These are phyloP conservation scores for Solanum commersonii DNA, from an alignment of 257 asterid genomes.

Conservation along the genomic window DNA sequence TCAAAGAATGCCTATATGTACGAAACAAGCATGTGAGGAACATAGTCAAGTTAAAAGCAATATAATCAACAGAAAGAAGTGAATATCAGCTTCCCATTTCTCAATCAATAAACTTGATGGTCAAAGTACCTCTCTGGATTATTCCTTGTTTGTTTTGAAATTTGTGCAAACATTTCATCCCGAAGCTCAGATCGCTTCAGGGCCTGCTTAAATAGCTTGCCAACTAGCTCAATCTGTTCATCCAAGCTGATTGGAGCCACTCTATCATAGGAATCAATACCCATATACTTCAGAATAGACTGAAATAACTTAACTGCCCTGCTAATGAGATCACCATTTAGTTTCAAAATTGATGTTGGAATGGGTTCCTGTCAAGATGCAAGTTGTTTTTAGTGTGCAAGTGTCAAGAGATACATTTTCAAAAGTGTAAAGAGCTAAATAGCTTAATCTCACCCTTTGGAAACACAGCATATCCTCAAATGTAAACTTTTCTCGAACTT, in stretches of 20 bases:
- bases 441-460: conserved; percentile 57
- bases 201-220: conserved; percentile 85
- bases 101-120: neutral
- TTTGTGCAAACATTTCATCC: conserved; percentile 88
- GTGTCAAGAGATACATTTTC: neutral
- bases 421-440: neutral
- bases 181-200: conserved; percentile 93
- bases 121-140: conserved; percentile 70
- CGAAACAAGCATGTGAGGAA: conserved; percentile 3
- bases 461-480: conserved; percentile 96
- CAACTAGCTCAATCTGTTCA: conserved; percentile 74
- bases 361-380: conserved; percentile 65
- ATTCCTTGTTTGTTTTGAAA: conserved; percentile 89
- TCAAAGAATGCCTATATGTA: conserved; percentile 50
- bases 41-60: neutral
- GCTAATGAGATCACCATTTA: conserved; percentile 63
- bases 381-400: conserved; percentile 12
- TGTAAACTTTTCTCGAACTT: conserved; percentile 73
- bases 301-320: conserved; percentile 91
- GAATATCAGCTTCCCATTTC: neutral
- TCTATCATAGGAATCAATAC: conserved; percentile 76
- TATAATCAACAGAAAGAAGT: neutral
- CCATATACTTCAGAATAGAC: conserved; percentile 79
- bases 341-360: conserved; percentile 78
- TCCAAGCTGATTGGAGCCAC: conserved; percentile 45